phyloP scores from a whole-genome alignment of 768 basidiomycete species.

The Rhizopogon vulgaris region DNA sequence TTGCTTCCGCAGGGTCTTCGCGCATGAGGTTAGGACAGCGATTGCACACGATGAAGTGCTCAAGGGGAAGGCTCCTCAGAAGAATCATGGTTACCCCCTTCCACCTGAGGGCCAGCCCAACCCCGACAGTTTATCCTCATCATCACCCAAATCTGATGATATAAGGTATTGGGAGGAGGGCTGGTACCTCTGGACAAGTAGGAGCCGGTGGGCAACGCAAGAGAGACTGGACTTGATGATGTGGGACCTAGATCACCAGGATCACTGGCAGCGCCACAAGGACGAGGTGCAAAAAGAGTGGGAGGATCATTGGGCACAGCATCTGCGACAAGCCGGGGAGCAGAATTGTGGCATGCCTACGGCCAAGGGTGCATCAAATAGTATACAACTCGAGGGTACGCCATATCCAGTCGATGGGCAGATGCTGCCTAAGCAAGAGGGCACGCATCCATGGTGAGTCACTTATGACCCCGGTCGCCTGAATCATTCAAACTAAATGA shows the following conservation, averaged over 20 bases:
- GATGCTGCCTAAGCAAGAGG: conserved; percentile 5
- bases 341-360: conserved; percentile 8
- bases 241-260: conserved; percentile 47
- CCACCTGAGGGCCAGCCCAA: conserved; percentile 58
- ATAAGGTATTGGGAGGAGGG: conserved; percentile 67
- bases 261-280: conserved; percentile 31
- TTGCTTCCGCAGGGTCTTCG: conserved; percentile 60
- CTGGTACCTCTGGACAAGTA: conserved; percentile 68
- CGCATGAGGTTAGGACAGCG: conserved; percentile 58
- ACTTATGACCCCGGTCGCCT: conserved; percentile 8
- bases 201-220: conserved; percentile 43
- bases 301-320: conserved; percentile 35
- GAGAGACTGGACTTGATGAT: conserved; percentile 59
- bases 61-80: conserved; percentile 36
- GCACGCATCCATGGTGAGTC: conserved; percentile 30
- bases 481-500: not conserved
- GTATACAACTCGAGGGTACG: conserved; percentile 34
- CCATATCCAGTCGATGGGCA: conserved; percentile 32
- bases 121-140: conserved; percentile 13
- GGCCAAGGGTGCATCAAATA: conserved; percentile 6
- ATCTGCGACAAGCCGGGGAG: conserved; percentile 13
- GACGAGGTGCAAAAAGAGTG: conserved; percentile 48
- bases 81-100: conserved; percentile 49
- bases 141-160: conserved; percentile 22
- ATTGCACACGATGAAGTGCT: conserved; percentile 25